Conservation (phyloP, 768 basidiomycete species). For the Macrolepiota dolichaula region DNA sequence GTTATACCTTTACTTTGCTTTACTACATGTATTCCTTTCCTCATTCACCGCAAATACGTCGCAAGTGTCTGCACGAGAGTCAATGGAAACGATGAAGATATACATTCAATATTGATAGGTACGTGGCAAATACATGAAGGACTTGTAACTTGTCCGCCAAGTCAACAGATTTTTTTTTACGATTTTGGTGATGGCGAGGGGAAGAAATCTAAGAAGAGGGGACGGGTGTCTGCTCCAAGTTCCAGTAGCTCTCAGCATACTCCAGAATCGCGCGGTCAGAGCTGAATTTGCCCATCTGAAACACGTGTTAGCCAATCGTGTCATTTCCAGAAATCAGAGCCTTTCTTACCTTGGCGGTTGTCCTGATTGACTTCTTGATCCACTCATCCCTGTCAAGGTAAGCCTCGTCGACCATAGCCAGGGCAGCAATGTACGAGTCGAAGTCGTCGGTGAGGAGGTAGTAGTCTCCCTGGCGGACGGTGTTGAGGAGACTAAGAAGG, state of each 20-base stretch:
- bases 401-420: slow-evolving; percentile 84
- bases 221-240: slow-evolving; percentile 50
- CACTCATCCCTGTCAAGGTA: slow-evolving; percentile 83
- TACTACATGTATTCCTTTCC: not conserved
- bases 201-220: not conserved
- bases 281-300: slow-evolving; percentile 94
- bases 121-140: not conserved
- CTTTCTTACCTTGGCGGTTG: slow-evolving; percentile 67
- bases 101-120: not conserved
- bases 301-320: not conserved
- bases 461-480: slow-evolving; percentile 71
- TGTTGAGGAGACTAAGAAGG: slow-evolving; percentile 60
- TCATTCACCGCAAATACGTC: not conserved
- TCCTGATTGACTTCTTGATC: slow-evolving; percentile 88
- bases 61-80: not conserved
- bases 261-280: slow-evolving; percentile 90
- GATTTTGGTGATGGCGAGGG: not conserved
- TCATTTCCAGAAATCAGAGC: not conserved
- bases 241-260: slow-evolving; percentile 89
- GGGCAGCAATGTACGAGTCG: slow-evolving; percentile 78
- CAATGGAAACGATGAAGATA: not conserved
- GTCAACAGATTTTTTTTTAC: not conserved
- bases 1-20: not conserved
- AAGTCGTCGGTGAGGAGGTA: slow-evolving; percentile 92
- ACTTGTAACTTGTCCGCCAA: not conserved